Evolutionary conservation across 768 basidiomycete genomes (phyloP).

Genomic region (Termitomyces sp.): DNA sequence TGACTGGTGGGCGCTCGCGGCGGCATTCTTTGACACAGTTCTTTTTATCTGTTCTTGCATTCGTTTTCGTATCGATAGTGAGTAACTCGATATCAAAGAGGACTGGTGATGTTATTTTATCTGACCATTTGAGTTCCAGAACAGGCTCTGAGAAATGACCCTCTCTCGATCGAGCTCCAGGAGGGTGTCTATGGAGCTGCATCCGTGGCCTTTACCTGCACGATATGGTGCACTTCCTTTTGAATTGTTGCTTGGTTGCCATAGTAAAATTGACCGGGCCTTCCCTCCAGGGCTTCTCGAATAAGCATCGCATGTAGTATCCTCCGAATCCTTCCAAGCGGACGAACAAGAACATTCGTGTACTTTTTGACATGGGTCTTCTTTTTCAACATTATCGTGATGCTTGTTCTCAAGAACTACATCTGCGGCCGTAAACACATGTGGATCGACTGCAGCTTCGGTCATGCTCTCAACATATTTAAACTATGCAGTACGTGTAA

Average conservation of each 20-base stretch:
- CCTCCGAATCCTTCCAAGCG: constrained; percentile 10
- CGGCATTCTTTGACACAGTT: constrained; percentile 8
- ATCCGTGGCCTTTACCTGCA: constrained; percentile 12
- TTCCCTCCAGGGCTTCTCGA: constrained; percentile 13
- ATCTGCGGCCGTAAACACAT: constrained; percentile 5
- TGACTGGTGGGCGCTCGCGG: constrained; percentile 10
- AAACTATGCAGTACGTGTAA: constrained; percentile 10
- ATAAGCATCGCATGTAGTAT: constrained; percentile 18
- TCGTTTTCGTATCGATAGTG: constrained; percentile 7
- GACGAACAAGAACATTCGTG: constrained; percentile 4
- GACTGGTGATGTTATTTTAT: not conserved
- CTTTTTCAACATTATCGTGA: constrained; percentile 1
- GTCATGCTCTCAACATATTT: constrained; percentile 4
- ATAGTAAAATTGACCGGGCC: not conserved
- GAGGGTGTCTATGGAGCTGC: not conserved
- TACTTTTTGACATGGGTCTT: constrained; percentile 1
- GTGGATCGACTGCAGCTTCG: constrained; percentile 11
- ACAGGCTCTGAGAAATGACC: not conserved
- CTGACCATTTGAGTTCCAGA: not conserved
- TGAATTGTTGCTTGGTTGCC: not conserved
- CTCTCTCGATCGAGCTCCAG: not conserved
- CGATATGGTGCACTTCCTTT: constrained; percentile 12
- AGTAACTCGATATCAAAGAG: not conserved
- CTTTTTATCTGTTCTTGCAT: constrained; percentile 5
- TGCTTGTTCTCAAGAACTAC: constrained; percentile 11